Evolutionary conservation across 148 eudicot genomes (phyloP).

Genomic region (Silene conica): DNA sequence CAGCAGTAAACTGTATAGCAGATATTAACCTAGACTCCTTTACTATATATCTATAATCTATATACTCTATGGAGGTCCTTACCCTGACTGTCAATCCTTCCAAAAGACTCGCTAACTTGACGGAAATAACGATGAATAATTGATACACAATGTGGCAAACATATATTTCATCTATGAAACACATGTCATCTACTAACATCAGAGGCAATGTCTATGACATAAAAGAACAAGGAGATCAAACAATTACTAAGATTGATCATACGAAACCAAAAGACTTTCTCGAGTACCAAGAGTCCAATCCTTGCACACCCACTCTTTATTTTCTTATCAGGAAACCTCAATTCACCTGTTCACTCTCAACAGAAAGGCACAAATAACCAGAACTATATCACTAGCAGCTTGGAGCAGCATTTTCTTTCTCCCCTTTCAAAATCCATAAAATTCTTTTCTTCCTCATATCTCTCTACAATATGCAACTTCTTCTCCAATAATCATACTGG

Average conservation of each 20-base stretch:
- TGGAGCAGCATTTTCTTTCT: neutral
- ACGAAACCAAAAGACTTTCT: neutral
- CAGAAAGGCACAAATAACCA: neutral
- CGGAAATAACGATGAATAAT: neutral
- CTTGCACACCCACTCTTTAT: neutral
- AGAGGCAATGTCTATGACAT: too few relatives aligned
- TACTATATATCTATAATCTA: neutral
- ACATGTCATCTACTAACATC: too few relatives aligned
- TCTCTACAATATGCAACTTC: neutral
- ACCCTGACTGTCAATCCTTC: neutral
- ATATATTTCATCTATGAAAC: too few relatives aligned
- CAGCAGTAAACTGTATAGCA: neutral
- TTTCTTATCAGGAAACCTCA: neutral
- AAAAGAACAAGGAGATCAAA: too few relatives aligned
- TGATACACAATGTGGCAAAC: neutral
- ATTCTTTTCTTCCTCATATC: neutral
- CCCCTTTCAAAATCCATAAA: neutral
- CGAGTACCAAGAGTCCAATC: neutral
- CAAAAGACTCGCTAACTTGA: neutral
- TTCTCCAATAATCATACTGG: neutral
- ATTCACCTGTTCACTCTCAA: neutral
- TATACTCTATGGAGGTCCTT: conserved; percentile 6
- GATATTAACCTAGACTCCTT: neutral
- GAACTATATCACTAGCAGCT: neutral
- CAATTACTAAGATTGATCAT: neutral